Conservation (phyloP, 2,329 filamentous ascomycete genomes). For the Cercospora sojina region DNA sequence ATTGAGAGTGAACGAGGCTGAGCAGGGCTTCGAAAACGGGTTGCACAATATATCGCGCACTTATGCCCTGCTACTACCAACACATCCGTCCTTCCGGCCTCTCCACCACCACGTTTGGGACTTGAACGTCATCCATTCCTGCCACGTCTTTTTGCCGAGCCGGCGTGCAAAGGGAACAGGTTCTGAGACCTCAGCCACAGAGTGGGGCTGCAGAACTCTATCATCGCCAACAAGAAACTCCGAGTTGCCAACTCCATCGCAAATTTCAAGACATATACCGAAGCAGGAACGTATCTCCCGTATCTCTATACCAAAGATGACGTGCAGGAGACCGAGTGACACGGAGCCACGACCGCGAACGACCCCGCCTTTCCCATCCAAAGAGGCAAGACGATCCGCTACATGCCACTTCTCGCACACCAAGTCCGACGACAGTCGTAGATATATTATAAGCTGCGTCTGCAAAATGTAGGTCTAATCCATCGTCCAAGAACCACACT, state of each 20-base stretch:
- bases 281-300: neutral
- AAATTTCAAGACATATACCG: neutral
- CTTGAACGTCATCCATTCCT: conserved; percentile 17
- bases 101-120: neutral
- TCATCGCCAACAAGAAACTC: neutral
- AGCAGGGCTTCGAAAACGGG: neutral
- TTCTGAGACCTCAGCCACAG: neutral
- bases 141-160: conserved; percentile 9
- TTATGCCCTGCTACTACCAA: neutral
- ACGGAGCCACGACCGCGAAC: neutral
- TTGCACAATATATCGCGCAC: conserved; percentile 1
- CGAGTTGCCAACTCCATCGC: neutral
- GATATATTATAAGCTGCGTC: neutral
- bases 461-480: neutral
- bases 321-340: neutral
- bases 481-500: neutral
- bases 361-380: neutral
- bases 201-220: conserved; percentile 1
- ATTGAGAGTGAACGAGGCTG: neutral
- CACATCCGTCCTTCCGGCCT: neutral
- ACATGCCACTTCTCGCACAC: neutral
- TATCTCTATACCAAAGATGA: neutral
- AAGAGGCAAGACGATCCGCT: conserved; percentile 6
- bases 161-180: neutral
- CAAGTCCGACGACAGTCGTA: conserved; percentile 2